A percentile compares a stretch with the other conserved stretches of the same genome.
These are phyloP conservation scores for Plasmodium malariae DNA, from an alignment of 169 alveolate species.

Conservation along the genomic window DNA sequence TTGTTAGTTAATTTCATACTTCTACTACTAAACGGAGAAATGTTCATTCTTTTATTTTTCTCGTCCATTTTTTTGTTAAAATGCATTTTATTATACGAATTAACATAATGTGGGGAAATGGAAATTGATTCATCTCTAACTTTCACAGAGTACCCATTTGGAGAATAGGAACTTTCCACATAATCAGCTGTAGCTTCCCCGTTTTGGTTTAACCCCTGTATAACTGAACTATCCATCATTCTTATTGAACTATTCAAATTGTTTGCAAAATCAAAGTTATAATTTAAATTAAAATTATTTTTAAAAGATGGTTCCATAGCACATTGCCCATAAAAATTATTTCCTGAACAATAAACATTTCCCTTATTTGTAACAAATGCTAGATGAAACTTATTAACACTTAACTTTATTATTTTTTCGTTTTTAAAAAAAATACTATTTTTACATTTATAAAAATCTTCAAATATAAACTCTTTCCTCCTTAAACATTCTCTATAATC, in stretches of 20 bases:
- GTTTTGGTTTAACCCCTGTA: background rate
- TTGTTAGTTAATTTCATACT: too few species aligned
- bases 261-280: constrained; percentile 54
- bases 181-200: background rate
- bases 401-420: constrained; percentile 71
- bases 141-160: background rate
- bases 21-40: background rate
- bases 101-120: background rate
- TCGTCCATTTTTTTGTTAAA: background rate
- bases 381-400: constrained; percentile 73
- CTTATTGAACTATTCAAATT: constrained; percentile 1
- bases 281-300: constrained; percentile 66
- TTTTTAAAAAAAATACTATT: constrained; percentile 33
- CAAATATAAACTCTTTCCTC: constrained; percentile 45
- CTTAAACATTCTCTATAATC: constrained; percentile 47
- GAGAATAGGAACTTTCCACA: background rate
- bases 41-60: background rate
- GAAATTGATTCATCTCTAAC: background rate
- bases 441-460: constrained; percentile 55
- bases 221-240: background rate
- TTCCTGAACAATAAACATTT: constrained; percentile 71
- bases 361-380: constrained; percentile 77
- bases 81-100: background rate
- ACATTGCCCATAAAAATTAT: constrained; percentile 77
- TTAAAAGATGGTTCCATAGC: constrained; percentile 63